A percentile compares a stretch with the other conserved stretches of the same genome.
Evolutionary conservation across 768 basidiomycete species (phyloP).

Genomic region (Tricholoma furcatifolium): DNA sequence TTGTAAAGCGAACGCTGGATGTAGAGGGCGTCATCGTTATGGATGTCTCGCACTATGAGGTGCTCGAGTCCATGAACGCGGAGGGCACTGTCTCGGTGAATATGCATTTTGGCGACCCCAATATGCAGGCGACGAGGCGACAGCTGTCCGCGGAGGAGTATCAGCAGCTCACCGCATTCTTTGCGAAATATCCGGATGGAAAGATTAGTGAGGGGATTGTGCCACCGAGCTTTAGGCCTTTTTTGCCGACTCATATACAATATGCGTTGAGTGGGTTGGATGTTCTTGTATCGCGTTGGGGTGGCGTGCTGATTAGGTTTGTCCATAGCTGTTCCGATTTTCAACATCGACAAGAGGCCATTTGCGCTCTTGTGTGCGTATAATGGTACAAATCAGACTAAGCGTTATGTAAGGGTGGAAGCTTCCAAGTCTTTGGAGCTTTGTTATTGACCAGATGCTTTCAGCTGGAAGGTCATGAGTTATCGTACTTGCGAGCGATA

Average conservation of each 20-base stretch:
- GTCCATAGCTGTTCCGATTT: constrained; percentile 78
- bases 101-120: constrained; percentile 67
- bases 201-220: constrained; percentile 86
- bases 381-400: constrained; percentile 77
- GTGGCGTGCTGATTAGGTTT: constrained; percentile 6
- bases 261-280: constrained; percentile 77
- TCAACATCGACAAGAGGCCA: constrained; percentile 89
- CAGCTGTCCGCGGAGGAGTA: constrained; percentile 72
- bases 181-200: constrained; percentile 79
- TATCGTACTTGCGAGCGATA: constrained; percentile 90
- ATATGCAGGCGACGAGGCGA: constrained; percentile 47
- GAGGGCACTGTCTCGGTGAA: constrained; percentile 68
- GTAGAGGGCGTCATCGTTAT: constrained; percentile 91
- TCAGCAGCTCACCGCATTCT: constrained; percentile 71
- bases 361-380: constrained; percentile 91
- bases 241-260: constrained; percentile 79
- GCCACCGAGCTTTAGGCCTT: constrained; percentile 77
- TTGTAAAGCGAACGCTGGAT: constrained; percentile 88
- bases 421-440: background rate
- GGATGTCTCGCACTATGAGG: constrained; percentile 90
- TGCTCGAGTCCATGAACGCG: constrained; percentile 64
- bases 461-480: constrained; percentile 83
- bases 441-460: background rate
- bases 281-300: background rate
- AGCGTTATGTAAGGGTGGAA: constrained; percentile 62